Evolutionary conservation across 345 rosid species (phyloP).

Genomic region (Linum trigynum): DNA sequence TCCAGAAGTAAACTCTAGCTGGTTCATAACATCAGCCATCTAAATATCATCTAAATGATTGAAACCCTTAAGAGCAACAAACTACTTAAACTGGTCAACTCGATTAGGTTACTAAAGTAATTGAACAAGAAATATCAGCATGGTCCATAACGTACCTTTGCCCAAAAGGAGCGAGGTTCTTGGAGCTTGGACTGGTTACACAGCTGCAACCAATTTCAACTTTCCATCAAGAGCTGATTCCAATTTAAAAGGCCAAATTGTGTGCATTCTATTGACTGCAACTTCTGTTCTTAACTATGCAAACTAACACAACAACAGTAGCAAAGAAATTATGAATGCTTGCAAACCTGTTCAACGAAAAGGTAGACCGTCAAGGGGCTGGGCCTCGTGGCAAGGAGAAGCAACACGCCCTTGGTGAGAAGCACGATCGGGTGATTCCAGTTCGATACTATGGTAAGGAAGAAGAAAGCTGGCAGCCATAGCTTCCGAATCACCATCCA

Average conservation of each 20-base stretch:
- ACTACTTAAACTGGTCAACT: no score
- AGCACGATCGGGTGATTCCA: constrained; percentile 32
- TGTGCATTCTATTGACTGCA: no score
- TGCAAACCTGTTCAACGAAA: constrained; percentile 37
- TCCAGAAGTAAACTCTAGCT: no score
- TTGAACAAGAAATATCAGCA: no score
- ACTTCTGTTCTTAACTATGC: no score
- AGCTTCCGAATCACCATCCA: constrained; percentile 29
- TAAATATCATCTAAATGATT: no score
- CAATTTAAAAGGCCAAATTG: background rate
- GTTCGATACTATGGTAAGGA: constrained; percentile 29
- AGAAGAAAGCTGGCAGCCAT: constrained; percentile 35
- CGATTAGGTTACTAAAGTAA: no score
- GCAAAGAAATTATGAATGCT: no score
- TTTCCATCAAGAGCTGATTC: constrained; percentile 6
- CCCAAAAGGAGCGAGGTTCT: constrained; percentile 19
- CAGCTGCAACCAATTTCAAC: constrained; percentile 26
- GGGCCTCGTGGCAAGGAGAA: constrained; percentile 35
- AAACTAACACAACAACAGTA: no score
- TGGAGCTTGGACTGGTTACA: constrained; percentile 22
- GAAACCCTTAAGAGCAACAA: no score
- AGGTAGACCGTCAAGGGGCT: constrained; percentile 43
- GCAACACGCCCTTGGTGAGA: constrained; percentile 20
- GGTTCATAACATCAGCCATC: no score
- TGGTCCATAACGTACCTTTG: constrained; percentile 27